A percentile compares a stretch with the other conserved stretches of the same genome.
These are phyloP conservation scores for Penicillium sp. DNA, from an alignment of 2,329 filamentous ascomycete genomes.

Conservation along the genomic window DNA sequence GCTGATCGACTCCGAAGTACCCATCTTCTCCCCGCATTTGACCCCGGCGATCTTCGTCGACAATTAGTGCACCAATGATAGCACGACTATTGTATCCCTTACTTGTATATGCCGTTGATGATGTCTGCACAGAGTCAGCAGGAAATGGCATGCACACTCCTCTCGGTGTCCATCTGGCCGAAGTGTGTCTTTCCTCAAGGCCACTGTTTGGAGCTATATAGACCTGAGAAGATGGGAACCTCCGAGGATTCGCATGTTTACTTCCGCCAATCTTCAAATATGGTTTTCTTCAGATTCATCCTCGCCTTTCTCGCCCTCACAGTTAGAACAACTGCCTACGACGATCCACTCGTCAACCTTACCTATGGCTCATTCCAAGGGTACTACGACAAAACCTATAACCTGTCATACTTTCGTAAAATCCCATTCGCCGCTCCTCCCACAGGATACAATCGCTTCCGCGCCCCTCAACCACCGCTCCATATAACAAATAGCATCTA, in stretches of 20 bases:
- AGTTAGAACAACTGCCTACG: conserved; percentile 14
- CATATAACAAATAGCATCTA: conserved; percentile 50
- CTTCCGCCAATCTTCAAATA: not conserved
- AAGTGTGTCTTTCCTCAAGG: not conserved
- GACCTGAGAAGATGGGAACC: not conserved
- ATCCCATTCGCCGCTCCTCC: conserved; percentile 63
- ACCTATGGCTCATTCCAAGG: conserved; percentile 56
- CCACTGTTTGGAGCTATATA: conserved; percentile 10
- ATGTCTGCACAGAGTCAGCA: not conserved
- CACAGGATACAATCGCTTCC: conserved; percentile 57
- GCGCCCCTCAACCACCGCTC: conserved; percentile 57
- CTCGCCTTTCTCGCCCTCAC: conserved; percentile 6
- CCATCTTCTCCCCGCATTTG: conserved; percentile 16
- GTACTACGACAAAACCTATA: conserved; percentile 51
- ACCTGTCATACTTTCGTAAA: conserved; percentile 59
- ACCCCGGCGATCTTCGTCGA: conserved; percentile 10
- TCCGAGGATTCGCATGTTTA: too few species aligned
- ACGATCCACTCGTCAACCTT: conserved; percentile 40
- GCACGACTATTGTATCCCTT: not conserved
- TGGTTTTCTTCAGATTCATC: conserved; percentile 3
- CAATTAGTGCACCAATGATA: conserved; percentile 31
- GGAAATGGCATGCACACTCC: not conserved
- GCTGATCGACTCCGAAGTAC: conserved; percentile 15
- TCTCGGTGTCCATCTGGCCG: not conserved
- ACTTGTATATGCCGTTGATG: not conserved